Base-by-base conservation (phyloP, 192 early-diverging fungal species). In the Coemansia sp. region DNA sequence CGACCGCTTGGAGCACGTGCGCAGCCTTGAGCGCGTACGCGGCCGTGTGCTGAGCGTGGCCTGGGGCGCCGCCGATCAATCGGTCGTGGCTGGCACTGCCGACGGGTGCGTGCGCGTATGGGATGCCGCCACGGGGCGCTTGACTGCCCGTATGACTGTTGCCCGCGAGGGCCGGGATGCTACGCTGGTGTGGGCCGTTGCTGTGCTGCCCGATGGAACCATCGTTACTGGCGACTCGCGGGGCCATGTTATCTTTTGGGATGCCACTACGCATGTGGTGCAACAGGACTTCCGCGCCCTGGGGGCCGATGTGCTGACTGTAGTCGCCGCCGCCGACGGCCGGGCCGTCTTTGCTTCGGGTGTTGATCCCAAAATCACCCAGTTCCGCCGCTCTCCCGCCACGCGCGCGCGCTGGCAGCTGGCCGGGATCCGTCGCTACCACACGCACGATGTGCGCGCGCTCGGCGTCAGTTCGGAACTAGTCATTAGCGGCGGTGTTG, bases 381-480 rank as follows among this genome's bases (percentile, higher is more conserved):
- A 84, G 53, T 90, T 84, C 65, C n/a, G n/a, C n/a, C n/a, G n/a
- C n/a, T n/a, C n/a, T n/a, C n/a, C n/a, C n/a, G n/a, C n/a, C n/a
- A n/a, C n/a, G n/a, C n/a, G n/a, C n/a, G n/a, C n/a, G n/a, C n/a
- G n/a, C n/a, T 98, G 92, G 92, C 76, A 94, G 17, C 54, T 87
- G 30, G 70, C 87, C n/a, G 90, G 88, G 11, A 81, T 85, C 49
- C 82, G 90, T 38, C 82, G 91, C 44, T 94, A 87, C 68, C 95
- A 98, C 64, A 86, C 86, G 12, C 91, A 98, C 60, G 95, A 98
- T 60, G 90, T 98, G 26, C 82, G 90, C 20, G 86, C 93, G 16
- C 47, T 98, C 17, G 84, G 85, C 2, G 72, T 93, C 25, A 76
- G 87, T 56, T 88, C 91, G 38, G 82, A 88, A 23, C 61, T 84